Conservation (phyloP, 352 stramenopile species). For the Globisporangium radiosum region DNA sequence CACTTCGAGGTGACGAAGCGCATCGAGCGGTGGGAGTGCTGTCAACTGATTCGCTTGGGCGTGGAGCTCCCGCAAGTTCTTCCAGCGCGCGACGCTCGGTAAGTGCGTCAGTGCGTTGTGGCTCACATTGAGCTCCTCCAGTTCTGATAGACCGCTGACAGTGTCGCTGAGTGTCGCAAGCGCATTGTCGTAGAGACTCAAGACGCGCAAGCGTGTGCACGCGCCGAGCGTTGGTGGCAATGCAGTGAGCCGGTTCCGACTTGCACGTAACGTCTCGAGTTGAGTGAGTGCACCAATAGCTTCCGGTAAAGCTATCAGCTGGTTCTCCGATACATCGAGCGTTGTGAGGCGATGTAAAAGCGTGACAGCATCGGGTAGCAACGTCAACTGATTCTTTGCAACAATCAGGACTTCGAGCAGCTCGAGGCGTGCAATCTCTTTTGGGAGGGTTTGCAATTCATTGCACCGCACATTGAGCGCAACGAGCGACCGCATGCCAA, state of each 20-base stretch:
- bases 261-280: constrained; percentile 47
- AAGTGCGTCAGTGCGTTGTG: constrained; percentile 45
- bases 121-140: constrained; percentile 71
- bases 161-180: constrained; percentile 39
- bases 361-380: constrained; percentile 39
- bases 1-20: constrained; percentile 51
- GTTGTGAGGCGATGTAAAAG: constrained; percentile 34
- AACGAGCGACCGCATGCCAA: constrained; percentile 46
- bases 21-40: constrained; percentile 36
- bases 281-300: constrained; percentile 38
- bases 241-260: constrained; percentile 41
- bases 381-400: constrained; percentile 54
- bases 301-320: constrained; percentile 40
- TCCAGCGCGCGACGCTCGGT: constrained; percentile 37
- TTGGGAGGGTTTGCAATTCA: constrained; percentile 44
- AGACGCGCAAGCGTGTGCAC: constrained; percentile 40
- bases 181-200: constrained; percentile 81
- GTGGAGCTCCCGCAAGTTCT: constrained; percentile 48
- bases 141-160: constrained; percentile 40
- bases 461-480: constrained; percentile 68
- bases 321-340: constrained; percentile 52
- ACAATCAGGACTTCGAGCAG: constrained; percentile 40
- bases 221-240: constrained; percentile 42
- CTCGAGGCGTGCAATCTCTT: constrained; percentile 45
- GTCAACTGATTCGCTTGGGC: constrained; percentile 49